These are phyloP conservation scores for Curvularia sp. DNA, from an alignment of 2,329 filamentous ascomycete species.

Conservation along the genomic window DNA sequence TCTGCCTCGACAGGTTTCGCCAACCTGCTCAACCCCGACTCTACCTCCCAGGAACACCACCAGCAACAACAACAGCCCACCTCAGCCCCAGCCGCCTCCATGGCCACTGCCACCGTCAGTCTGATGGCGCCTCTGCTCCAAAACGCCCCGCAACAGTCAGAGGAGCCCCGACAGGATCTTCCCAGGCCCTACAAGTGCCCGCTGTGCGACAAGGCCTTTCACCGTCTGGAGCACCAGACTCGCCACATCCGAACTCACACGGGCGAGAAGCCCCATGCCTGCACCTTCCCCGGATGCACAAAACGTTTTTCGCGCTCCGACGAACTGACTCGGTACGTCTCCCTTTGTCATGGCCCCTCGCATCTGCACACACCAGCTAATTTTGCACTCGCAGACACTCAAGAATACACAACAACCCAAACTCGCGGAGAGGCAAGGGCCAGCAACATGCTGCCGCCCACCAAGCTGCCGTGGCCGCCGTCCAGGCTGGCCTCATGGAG, in stretches of 20 bases:
- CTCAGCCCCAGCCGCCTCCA: slow-evolving; percentile 27
- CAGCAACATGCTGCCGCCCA: slow-evolving; percentile 66
- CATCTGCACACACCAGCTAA: slow-evolving; percentile 18
- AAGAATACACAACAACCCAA: slow-evolving; percentile 98
- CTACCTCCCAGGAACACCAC: slow-evolving; percentile 19
- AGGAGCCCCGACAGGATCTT: slow-evolving; percentile 77
- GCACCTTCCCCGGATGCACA: slow-evolving; percentile 92
- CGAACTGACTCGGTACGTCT: slow-evolving; percentile 71
- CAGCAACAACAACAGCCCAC: slow-evolving; percentile 13
- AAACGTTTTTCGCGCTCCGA: slow-evolving; percentile 97
- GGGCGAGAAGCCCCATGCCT: slow-evolving; percentile 96
- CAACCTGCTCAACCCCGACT: slow-evolving; percentile 51
- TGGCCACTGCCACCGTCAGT: slow-evolving; percentile 57
- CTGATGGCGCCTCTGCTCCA: slow-evolving; percentile 64
- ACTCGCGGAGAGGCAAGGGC: slow-evolving; percentile 93
- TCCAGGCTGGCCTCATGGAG: slow-evolving; percentile 60
- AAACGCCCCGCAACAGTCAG: slow-evolving; percentile 57
- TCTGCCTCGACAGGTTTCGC: slow-evolving; percentile 45
- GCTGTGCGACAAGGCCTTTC: slow-evolving; percentile 97
- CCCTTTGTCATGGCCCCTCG: background rate
- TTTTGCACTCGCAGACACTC: slow-evolving; percentile 71
- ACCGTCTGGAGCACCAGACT: slow-evolving; percentile 93
- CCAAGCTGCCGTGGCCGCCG: slow-evolving; percentile 62
- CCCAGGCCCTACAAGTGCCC: slow-evolving; percentile 98
- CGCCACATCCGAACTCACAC: slow-evolving; percentile 96